Evolutionary conservation across 345 rosid species (phyloP), one percentile per base, ranked within the genome.

Genomic region (Clarkia xantiana): DNA sequence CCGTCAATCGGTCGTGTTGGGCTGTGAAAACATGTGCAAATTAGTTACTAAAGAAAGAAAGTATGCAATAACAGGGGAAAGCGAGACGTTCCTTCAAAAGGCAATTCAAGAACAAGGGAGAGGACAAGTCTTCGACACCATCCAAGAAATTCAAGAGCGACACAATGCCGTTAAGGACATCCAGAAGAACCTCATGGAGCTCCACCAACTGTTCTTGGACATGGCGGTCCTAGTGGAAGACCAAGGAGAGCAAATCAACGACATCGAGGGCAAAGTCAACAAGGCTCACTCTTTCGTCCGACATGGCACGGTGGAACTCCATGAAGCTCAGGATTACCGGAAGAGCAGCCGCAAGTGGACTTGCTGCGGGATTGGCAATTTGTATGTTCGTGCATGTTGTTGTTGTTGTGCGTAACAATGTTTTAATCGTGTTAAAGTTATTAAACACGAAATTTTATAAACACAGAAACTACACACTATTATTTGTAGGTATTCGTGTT

Each of bases 91-190:
- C 58, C 67, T 85, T n/a, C 85, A 74, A 43, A 85, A 82, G 62
- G 95, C 91, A 6, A 85, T 86, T 46, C 82, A 82, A 56, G 84
- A 86, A 46, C 93, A 79, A 59, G 95, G 95, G 2, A 70, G 91
- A 0, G 88, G 93, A 10, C 82, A 73, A 49, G 69, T 82, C 38
- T 53, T 82, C 55, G 93, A 82, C 62, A 82, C 86, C 9, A 71
- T 86, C 47, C 75, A 82, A 2, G 95, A 82, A 65, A 82, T 86
- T 38, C 91, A 86, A 60, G 95, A 82, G 66, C 62, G 93, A 39
- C 85, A 80, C 34, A 81, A 77, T 49, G 78, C 83, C 0, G 88
- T 82, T 44, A 77, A 77, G 67, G 93, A 82, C 58, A 85, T 82
- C 41, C 88, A 85, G 66, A 67, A 70, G 67, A 79, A 77, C 45